Evolutionary conservation across 192 early-diverging fungal genomes (phyloP).

Genomic region (Jimgerdemannia lactiflua): DNA sequence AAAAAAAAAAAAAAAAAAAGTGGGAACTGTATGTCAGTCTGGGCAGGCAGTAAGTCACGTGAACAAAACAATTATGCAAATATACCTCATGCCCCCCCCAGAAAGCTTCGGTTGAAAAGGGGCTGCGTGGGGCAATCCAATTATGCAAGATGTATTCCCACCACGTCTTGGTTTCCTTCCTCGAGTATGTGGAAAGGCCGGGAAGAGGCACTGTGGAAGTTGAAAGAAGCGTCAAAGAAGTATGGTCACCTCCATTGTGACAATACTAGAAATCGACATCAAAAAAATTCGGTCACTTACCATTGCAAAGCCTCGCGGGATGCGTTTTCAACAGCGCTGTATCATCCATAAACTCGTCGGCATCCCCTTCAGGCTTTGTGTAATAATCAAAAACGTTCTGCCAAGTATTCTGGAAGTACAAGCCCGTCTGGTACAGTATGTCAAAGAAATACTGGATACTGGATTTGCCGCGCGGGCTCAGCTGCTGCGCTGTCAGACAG

Average conservation of each 20-base stretch:
- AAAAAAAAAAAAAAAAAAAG: neutral
- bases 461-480: neutral
- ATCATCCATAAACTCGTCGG: neutral
- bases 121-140: neutral
- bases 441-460: neutral
- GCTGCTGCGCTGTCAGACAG: neutral
- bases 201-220: neutral
- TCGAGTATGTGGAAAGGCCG: neutral
- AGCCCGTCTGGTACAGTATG: neutral
- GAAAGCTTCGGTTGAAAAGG: neutral
- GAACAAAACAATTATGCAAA: neutral
- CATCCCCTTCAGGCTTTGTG: neutral
- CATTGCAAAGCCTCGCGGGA: neutral
- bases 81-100: neutral
- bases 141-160: neutral
- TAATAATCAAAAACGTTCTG: neutral
- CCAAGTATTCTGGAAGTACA: neutral
- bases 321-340: neutral
- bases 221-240: no score
- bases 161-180: neutral
- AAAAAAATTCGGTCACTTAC: neutral
- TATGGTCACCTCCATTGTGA: neutral
- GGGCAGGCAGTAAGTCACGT: no score
- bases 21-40: neutral
- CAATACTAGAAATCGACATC: neutral